phyloP scores from a whole-genome alignment of 1,284 basidiomycete species.

The Pyrrhoderma noxium region DNA sequence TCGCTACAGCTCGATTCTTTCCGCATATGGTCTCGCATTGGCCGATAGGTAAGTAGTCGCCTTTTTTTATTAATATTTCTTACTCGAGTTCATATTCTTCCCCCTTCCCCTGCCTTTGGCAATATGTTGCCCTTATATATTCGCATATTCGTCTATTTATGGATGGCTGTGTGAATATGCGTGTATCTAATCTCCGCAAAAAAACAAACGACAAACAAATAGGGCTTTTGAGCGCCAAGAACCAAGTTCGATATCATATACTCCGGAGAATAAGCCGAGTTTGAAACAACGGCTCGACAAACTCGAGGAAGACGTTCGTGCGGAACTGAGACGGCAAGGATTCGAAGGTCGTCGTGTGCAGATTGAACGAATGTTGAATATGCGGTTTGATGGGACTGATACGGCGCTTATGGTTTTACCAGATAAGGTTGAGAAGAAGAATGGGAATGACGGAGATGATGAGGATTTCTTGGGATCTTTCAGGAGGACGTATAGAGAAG shows the following conservation, averaged over 20 bases:
- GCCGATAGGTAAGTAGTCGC: conserved; percentile 65
- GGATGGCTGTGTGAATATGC: too few relatives aligned
- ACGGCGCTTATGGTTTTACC: conserved; percentile 86
- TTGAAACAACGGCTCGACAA: conserved; percentile 62
- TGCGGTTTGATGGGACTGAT: conserved; percentile 90
- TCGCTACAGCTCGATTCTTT: conserved; percentile 79
- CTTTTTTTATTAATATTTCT: not conserved
- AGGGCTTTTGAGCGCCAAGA: conserved; percentile 84
- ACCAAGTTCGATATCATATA: conserved; percentile 74
- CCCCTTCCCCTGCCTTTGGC: too few relatives aligned
- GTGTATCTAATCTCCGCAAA: too few relatives aligned
- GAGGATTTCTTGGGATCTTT: conserved; percentile 81
- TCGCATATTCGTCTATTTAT: not conserved
- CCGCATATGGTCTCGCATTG: conserved; percentile 84
- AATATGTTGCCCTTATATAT: too few relatives aligned
- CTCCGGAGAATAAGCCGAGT: conserved; percentile 40
- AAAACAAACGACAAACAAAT: not conserved
- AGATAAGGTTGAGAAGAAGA: conserved; percentile 31
- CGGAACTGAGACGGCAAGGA: conserved; percentile 71
- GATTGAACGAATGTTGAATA: conserved; percentile 81
- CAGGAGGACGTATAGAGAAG: conserved; percentile 65
- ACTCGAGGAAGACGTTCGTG: conserved; percentile 54
- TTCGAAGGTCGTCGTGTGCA: conserved; percentile 66
- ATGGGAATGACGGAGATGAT: conserved; percentile 23
- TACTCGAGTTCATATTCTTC: too few relatives aligned